These are phyloP conservation scores for Dothideomycetidae sp. DNA, from an alignment of 2,329 filamentous ascomycete genomes.

Conservation along the genomic window DNA sequence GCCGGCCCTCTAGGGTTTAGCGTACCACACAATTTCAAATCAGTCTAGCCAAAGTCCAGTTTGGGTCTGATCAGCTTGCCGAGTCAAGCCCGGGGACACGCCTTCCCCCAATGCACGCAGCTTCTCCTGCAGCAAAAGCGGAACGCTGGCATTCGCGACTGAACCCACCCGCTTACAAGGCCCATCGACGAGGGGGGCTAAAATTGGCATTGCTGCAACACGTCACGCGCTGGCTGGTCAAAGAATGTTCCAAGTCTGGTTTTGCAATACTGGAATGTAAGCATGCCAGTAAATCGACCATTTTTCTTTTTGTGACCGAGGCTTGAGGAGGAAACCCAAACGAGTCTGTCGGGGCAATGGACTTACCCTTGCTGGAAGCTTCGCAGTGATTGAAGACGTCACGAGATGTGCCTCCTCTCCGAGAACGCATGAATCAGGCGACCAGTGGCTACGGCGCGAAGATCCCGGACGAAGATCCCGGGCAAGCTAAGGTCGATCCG, in stretches of 20 bases:
- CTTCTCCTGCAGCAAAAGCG: conserved; percentile 7
- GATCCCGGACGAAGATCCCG: not conserved
- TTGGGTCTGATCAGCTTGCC: conserved; percentile 3
- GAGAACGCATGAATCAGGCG: not conserved
- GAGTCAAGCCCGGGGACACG: conserved; percentile 1
- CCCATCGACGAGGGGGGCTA: not conserved
- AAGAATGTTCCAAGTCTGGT: not conserved
- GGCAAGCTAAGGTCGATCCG: not conserved
- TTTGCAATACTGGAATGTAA: not conserved
- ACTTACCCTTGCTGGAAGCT: too few relatives aligned
- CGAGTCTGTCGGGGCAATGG: too few relatives aligned
- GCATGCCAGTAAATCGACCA: not conserved
- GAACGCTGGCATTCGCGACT: not conserved
- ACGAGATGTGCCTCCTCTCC: conserved; percentile 4
- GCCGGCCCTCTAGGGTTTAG: conserved; percentile 5
- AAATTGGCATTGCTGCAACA: too few relatives aligned
- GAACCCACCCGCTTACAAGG: too few relatives aligned
- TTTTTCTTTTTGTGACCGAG: not conserved
- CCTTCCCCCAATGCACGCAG: conserved; percentile 7
- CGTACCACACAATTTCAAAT: conserved; percentile 10
- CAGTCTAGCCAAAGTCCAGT: conserved; percentile 8
- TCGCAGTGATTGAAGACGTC: conserved; percentile 8
- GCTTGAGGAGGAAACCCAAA: too few relatives aligned
- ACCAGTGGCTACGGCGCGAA: not conserved
- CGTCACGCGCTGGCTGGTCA: too few relatives aligned